These are phyloP conservation scores for Citrullus mucosospermus DNA, from an alignment of 306 rosid genomes.

Conservation along the genomic window DNA sequence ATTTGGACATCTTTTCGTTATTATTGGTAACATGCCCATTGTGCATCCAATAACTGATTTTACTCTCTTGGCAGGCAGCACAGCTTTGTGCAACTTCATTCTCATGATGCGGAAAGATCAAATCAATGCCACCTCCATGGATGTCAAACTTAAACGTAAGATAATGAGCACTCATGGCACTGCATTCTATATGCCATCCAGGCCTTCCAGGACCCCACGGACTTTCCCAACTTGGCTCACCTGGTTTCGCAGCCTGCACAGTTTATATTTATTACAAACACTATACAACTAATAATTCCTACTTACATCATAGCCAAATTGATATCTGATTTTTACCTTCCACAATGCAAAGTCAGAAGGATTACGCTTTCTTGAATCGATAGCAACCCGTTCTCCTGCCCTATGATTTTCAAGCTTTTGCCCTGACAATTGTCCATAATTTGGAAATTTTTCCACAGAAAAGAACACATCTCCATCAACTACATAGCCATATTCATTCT, in stretches of 20 bases:
- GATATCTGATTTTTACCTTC: conserved; percentile 45
- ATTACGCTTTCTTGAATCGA: conserved; percentile 71
- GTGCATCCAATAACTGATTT: conserved; percentile 77
- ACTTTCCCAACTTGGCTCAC: conserved; percentile 96
- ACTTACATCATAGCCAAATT: conserved; percentile 2
- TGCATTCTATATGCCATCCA: conserved; percentile 99
- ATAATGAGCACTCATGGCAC: conserved; percentile 95
- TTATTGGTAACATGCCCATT: conserved; percentile 92
- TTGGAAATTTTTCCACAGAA: conserved; percentile 71
- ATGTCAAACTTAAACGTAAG: conserved; percentile 72
- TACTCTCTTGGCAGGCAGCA: conserved; percentile 70
- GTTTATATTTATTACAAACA: background rate
- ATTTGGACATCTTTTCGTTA: conserved; percentile 90
- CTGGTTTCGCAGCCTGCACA: conserved; percentile 78
- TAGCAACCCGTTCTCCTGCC: conserved; percentile 91
- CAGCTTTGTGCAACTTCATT: conserved; percentile 93
- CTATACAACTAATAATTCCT: background rate
- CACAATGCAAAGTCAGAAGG: conserved; percentile 94
- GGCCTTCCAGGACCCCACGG: conserved; percentile 98
- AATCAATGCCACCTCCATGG: conserved; percentile 97
- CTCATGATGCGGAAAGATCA: conserved; percentile 97
- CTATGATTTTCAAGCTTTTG: conserved; percentile 68
- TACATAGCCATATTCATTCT: conserved; percentile 50
- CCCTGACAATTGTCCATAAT: conserved; percentile 73
- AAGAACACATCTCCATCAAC: conserved; percentile 91